Conservation (phyloP, 2,329 filamentous ascomycete genomes). For the Colletotrichum graminicola region DNA sequence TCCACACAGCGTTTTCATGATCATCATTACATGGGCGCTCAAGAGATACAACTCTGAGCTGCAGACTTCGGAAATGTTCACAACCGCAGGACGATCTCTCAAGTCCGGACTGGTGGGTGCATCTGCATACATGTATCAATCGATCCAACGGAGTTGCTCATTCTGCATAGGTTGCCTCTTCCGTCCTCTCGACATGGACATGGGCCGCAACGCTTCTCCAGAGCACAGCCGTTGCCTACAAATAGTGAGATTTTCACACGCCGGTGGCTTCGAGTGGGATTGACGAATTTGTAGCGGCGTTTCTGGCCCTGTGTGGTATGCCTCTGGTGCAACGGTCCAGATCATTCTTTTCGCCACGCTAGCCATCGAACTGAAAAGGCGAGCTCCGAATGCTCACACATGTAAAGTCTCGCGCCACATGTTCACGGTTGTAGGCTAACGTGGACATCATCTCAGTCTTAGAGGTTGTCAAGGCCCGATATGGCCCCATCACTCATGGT, state of each 20-base stretch:
- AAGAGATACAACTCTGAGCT: slow-evolving; percentile 74
- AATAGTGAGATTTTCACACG: slow-evolving; percentile 59
- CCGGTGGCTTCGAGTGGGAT: neutral
- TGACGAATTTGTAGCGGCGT: slow-evolving; percentile 60
- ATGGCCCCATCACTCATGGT: slow-evolving; percentile 77
- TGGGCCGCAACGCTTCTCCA: slow-evolving; percentile 90
- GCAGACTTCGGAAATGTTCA: slow-evolving; percentile 94
- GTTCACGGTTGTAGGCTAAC: neutral
- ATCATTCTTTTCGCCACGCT: slow-evolving; percentile 91
- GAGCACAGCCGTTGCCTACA: slow-evolving; percentile 84
- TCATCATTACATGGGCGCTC: slow-evolving; percentile 76
- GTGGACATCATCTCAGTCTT: slow-evolving; percentile 59
- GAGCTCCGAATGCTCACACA: slow-evolving; percentile 87
- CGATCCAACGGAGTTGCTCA: neutral
- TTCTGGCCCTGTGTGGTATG: slow-evolving; percentile 71
- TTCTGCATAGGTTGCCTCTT: slow-evolving; percentile 70
- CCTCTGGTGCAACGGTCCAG: slow-evolving; percentile 82
- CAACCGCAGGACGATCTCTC: slow-evolving; percentile 86
- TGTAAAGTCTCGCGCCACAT: slow-evolving; percentile 48
- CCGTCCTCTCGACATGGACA: slow-evolving; percentile 94
- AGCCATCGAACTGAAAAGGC: slow-evolving; percentile 88
- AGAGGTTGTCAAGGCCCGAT: slow-evolving; percentile 85
- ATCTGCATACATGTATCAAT: neutral
- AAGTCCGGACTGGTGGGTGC: slow-evolving; percentile 80
- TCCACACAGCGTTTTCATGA: slow-evolving; percentile 50